Percentiles rank a stretch among this genome's conserved stretches.
These are phyloP conservation scores for Phaeophleospora eucalypticola DNA, from an alignment of 2,329 filamentous ascomycete genomes.

Conservation along the genomic window DNA sequence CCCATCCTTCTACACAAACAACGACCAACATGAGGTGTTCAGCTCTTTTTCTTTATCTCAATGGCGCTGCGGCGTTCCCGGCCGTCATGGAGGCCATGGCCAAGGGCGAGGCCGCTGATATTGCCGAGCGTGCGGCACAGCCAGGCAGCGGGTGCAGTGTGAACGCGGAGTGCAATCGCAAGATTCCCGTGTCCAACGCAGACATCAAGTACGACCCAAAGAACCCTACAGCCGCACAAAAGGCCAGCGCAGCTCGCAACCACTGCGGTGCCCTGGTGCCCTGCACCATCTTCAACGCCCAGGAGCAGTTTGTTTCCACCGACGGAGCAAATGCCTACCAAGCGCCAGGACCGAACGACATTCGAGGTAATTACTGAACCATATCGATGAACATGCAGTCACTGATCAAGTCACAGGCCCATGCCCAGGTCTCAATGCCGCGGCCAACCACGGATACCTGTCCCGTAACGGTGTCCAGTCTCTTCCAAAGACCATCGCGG, in stretches of 20 bases:
- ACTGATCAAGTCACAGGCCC: conserved; percentile 3
- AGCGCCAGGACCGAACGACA: conserved; percentile 16
- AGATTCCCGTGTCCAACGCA: neutral
- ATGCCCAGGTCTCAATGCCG: conserved; percentile 23
- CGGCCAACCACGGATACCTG: conserved; percentile 22
- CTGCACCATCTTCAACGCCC: conserved; percentile 19
- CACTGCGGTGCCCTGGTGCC: conserved; percentile 5
- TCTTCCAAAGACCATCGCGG: conserved; percentile 10
- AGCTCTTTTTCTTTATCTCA: neutral
- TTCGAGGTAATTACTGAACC: conserved; percentile 13
- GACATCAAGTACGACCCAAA: neutral
- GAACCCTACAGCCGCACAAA: too few species aligned
- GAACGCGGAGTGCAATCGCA: neutral
- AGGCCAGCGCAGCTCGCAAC: conserved; percentile 1
- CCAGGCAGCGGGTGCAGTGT: neutral
- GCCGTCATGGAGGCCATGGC: conserved; percentile 1
- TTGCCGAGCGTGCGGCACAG: neutral
- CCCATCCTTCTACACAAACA: neutral
- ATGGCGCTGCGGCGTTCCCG: conserved; percentile 1
- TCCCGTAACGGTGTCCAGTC: conserved; percentile 7
- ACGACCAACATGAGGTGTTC: neutral
- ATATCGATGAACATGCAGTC: neutral
- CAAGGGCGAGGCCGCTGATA: too few species aligned
- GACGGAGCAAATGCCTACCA: conserved; percentile 21
- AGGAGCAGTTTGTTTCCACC: conserved; percentile 21